A percentile compares a stretch with the other conserved stretches of the same genome.
phyloP scores from a whole-genome alignment of 1,284 basidiomycete species.

The Sanguinoderma infundibulare region DNA sequence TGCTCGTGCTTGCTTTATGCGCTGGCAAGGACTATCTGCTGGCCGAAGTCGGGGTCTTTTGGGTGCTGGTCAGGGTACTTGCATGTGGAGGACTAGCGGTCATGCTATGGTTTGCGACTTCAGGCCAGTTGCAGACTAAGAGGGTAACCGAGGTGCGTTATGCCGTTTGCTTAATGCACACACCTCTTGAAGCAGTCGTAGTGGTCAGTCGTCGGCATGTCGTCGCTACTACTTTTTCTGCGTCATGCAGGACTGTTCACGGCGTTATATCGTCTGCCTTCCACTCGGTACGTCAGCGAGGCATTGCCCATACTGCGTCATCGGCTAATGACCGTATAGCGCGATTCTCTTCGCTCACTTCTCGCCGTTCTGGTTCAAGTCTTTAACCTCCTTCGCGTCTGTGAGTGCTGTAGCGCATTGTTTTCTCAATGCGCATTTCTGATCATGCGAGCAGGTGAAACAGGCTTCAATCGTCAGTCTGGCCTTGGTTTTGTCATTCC shows the following conservation, averaged over 20 bases:
- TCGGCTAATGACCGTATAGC: constrained; percentile 38
- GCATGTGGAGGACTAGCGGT: constrained; percentile 66
- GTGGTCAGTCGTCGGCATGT: constrained; percentile 72
- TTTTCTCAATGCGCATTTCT: background rate
- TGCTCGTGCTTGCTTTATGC: constrained; percentile 66
- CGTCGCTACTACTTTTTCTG: constrained; percentile 68
- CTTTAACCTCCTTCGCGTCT: constrained; percentile 50
- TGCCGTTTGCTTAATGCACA: constrained; percentile 30
- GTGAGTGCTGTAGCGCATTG: constrained; percentile 39
- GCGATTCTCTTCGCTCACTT: constrained; percentile 71
- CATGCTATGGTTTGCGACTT: constrained; percentile 58
- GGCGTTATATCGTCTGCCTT: constrained; percentile 66
- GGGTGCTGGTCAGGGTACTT: constrained; percentile 72
- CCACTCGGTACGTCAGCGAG: constrained; percentile 54
- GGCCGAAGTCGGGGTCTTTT: constrained; percentile 70
- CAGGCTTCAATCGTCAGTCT: constrained; percentile 46
- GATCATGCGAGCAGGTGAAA: constrained; percentile 17
- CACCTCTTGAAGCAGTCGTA: constrained; percentile 30
- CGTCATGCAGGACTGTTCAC: constrained; percentile 65
- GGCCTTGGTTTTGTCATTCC: constrained; percentile 52
- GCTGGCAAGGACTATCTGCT: constrained; percentile 68
- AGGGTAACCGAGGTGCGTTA: constrained; percentile 60
- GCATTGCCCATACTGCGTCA: background rate
- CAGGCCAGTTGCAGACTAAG: constrained; percentile 54
- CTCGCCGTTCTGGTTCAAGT: constrained; percentile 63